Conservation (phyloP, 1,284 basidiomycete species). For the Phellopilus nigrolimitatus region DNA sequence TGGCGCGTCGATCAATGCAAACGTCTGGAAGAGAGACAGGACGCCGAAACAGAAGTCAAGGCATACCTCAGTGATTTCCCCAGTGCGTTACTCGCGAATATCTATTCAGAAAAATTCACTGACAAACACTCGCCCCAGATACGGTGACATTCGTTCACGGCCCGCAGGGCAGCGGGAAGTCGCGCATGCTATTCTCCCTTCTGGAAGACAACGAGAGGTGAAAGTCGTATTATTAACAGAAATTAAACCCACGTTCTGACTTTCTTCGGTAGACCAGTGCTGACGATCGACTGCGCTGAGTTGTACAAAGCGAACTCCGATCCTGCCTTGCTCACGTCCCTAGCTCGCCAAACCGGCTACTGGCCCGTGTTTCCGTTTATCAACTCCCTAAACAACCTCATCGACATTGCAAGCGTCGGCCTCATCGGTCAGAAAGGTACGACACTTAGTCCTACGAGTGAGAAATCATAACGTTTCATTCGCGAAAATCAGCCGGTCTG, state of each 20-base stretch:
- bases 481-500: slow-evolving; percentile 77
- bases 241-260: background rate
- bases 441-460: slow-evolving; percentile 16
- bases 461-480: background rate
- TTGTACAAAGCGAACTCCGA: slow-evolving; percentile 76
- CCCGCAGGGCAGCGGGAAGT: slow-evolving; percentile 90
- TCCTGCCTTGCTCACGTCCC: slow-evolving; percentile 56
- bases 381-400: slow-evolving; percentile 78
- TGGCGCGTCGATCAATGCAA: slow-evolving; percentile 17
- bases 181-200: slow-evolving; percentile 60
- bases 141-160: slow-evolving; percentile 84
- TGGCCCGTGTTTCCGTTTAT: slow-evolving; percentile 89
- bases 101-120: background rate
- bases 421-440: slow-evolving; percentile 91
- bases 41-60: slow-evolving; percentile 66
- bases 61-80: slow-evolving; percentile 75
- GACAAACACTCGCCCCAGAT: slow-evolving; percentile 31
- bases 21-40: slow-evolving; percentile 74
- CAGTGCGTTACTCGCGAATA: slow-evolving; percentile 40
- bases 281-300: slow-evolving; percentile 80
- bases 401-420: slow-evolving; percentile 91
- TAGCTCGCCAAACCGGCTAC: slow-evolving; percentile 86
- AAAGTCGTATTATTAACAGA: slow-evolving; percentile 22
- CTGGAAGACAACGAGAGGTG: slow-evolving; percentile 60
- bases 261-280: slow-evolving; percentile 45